Evolutionary conservation across 768 basidiomycete species (phyloP), one percentile per base, ranked within the genome.

Genomic region (Leccinum obscurum): DNA sequence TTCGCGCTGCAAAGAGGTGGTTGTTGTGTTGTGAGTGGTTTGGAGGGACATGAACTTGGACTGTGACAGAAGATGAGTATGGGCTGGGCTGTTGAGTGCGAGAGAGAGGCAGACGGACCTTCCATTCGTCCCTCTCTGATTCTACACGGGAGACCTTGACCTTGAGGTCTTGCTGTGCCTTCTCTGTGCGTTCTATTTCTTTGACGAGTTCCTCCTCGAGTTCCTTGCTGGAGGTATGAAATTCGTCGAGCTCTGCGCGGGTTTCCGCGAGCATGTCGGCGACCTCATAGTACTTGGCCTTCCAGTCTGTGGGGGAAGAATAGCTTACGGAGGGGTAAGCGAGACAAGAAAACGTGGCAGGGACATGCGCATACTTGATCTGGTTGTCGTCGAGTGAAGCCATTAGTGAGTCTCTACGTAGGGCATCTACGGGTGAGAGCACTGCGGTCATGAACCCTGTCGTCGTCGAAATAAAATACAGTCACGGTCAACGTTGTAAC

Each of bases 191-290:
- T 70, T 92, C 91, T 59, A 98, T 78, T 73, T 98, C 96, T 63
- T 83, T 83, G 81, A 95, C 94, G 65, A 98, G 77, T 76, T 98
- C 96, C 59, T 93, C 90, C 76, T 96, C 94, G 37, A 96, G 84
- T 65, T 95, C 93, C 76, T 90, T 93, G 78, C 90, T 89, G 62
- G 90, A 87, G 66, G 87, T 81, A 68, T 93, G 89, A 72, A 93
- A 93, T 68, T 95, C 90, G 70, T 90, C 87, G 54, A 96, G 87
- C 75, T 95, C 93, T 11, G 85, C 80, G 61, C 89, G 85, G 35
- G 93, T 93, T 74, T 94, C 91, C 34, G 85, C 72, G 64, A 95
- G 82, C 85, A 93, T 91, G 62, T 93, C 89, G 54, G 87, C 85
- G 55, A 90, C 88, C 76, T 92, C 90, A 75, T 86, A 83, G 72